Evolutionary conservation across 441 rosid species (phyloP).

Genomic region (Gossypium trilobum): DNA sequence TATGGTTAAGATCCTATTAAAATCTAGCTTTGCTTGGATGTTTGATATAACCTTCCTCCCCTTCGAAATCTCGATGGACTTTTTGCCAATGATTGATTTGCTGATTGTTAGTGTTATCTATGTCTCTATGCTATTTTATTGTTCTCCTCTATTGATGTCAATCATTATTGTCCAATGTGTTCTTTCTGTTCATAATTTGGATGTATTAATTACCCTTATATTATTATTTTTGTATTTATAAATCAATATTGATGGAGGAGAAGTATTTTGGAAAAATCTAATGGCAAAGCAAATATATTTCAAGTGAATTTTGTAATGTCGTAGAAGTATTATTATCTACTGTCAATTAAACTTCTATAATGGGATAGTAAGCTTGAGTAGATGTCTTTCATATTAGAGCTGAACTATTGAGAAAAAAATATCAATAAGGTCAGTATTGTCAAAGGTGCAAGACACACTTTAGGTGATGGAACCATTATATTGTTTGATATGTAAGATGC

Average conservation of each 20-base stretch:
- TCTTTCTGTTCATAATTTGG: not conserved
- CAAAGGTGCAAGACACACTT: not conserved
- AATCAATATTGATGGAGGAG: not conserved
- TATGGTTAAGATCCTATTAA: not conserved
- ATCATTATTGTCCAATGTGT: not conserved
- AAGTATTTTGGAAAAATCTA: not conserved
- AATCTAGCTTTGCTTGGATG: slow-evolving; percentile 8
- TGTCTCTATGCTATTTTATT: not conserved
- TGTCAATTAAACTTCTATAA: not conserved
- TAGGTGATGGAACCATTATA: not conserved
- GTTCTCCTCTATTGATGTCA: not conserved
- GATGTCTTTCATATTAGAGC: not conserved
- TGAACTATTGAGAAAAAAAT: not conserved
- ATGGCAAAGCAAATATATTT: not conserved
- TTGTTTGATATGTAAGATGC: not conserved
- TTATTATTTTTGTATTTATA: not conserved
- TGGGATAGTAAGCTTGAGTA: not conserved
- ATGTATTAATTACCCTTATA: not conserved
- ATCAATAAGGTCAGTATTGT: not conserved
- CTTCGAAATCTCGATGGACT: not conserved
- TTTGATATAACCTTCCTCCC: not conserved
- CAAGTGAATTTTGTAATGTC: not conserved
- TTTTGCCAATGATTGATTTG: not conserved
- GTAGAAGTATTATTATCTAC: not conserved
- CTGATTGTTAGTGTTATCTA: not conserved